phyloP scores from a whole-genome alignment of 805 yeast genomes.

The Priceomyces medius region DNA sequence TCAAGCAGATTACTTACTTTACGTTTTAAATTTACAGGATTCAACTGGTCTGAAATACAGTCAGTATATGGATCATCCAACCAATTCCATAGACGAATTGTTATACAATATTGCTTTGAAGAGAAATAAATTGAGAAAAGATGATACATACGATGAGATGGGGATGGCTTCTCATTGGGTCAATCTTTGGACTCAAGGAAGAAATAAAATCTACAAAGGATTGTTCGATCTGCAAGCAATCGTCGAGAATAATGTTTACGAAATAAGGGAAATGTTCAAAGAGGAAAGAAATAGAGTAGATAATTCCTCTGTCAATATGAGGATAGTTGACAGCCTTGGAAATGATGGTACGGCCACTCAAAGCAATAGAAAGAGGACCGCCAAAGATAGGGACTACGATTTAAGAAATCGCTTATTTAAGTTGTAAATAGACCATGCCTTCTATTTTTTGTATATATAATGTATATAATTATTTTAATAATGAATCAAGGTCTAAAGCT shows the following conservation, averaged over 20 bases:
- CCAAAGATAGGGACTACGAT: slow-evolving; percentile 45
- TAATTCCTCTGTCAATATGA: slow-evolving; percentile 25
- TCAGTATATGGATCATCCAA: slow-evolving; percentile 56
- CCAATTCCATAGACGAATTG: slow-evolving; percentile 66
- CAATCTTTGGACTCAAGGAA: slow-evolving; percentile 60
- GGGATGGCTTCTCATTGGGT: slow-evolving; percentile 68
- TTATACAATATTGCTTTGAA: slow-evolving; percentile 47
- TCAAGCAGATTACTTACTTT: slow-evolving; percentile 83
- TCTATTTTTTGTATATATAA: neutral
- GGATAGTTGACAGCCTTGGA: slow-evolving; percentile 36
- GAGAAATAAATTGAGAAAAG: slow-evolving; percentile 34
- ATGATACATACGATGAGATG: slow-evolving; percentile 46
- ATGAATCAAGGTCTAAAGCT: slow-evolving; percentile 23
- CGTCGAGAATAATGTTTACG: slow-evolving; percentile 24
- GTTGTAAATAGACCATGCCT: slow-evolving; percentile 17
- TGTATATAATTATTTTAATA: slow-evolving; percentile 7
- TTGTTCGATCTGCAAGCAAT: slow-evolving; percentile 38
- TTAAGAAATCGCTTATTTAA: slow-evolving; percentile 38
- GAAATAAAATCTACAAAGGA: slow-evolving; percentile 28
- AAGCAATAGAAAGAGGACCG: slow-evolving; percentile 39
- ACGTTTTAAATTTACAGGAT: slow-evolving; percentile 64
- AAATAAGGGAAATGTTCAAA: slow-evolving; percentile 21
- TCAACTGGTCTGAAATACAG: slow-evolving; percentile 44
- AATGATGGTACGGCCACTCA: slow-evolving; percentile 37
- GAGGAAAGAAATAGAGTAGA: slow-evolving; percentile 30